Evolutionary conservation across 176 grass and related monocot genomes (phyloP).

Genomic region (Raddia distichophylla): DNA sequence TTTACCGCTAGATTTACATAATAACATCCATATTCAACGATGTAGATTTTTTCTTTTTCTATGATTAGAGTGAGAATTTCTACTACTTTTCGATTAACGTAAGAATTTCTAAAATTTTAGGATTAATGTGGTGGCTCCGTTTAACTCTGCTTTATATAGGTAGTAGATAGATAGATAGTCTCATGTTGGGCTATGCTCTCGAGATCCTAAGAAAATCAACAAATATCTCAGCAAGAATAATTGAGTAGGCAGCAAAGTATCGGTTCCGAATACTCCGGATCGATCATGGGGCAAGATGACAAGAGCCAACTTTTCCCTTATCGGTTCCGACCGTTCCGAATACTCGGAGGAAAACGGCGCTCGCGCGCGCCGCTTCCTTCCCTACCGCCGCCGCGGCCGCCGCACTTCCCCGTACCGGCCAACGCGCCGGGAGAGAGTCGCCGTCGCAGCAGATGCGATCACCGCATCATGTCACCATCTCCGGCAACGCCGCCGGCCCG

Average conservation of each 20-base stretch:
- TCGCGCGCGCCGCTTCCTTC: background rate
- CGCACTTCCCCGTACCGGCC: background rate
- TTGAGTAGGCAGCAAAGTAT: background rate
- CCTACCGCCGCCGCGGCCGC: background rate
- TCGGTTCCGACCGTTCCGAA: background rate
- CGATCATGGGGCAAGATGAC: conserved; percentile 22
- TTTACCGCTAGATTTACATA: too few relatives aligned
- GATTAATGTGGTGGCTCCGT: too few relatives aligned
- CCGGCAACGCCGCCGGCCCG: background rate
- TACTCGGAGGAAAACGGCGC: background rate
- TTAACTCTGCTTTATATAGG: too few relatives aligned
- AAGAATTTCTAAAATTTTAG: too few relatives aligned
- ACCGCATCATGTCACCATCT: background rate
- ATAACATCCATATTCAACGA: too few relatives aligned
- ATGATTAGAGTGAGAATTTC: too few relatives aligned
- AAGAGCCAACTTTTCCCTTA: conserved; percentile 24
- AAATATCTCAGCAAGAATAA: background rate
- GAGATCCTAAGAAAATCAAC: background rate
- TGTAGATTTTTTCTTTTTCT: too few relatives aligned
- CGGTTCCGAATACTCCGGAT: too few relatives aligned
- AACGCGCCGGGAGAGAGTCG: background rate
- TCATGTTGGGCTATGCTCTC: too few relatives aligned
- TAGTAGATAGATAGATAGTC: too few relatives aligned
- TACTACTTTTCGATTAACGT: too few relatives aligned
- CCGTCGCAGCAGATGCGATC: background rate